Base-by-base conservation (phyloP, 345 rosid genomes). In the Psidium friedrichsthalianum region DNA sequence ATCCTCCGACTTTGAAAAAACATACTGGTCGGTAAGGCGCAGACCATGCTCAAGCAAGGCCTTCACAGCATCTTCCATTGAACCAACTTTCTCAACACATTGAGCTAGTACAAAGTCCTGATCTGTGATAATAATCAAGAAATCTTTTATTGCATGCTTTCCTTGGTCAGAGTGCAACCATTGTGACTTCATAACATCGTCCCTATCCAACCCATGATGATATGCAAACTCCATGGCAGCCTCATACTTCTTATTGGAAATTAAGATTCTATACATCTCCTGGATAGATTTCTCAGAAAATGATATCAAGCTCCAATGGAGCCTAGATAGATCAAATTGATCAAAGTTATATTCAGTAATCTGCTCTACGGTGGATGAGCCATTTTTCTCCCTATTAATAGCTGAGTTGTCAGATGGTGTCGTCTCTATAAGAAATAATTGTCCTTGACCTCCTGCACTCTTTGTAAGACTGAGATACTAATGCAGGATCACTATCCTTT, bases 201-300 rank as follows among this genome's bases (percentile, higher is more conserved):
- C 98, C 89, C 88, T 92, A 86, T 96, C 96, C 91, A 97, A 87
- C 54, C 96, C 94, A 92, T 95, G 94, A 87, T 83, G 85, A 90
- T 90, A 87, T 74, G 99, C 98, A 92, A 97, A 93, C 81, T 93
- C 91, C 91, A 95, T 85, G 86, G 98, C 99, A 87, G 90, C 92
- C 87, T 94, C 86, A 90, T 94, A 94, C 58, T 94, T 87, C 86
- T 88, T 86, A 81, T 90, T 90, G 87, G 89, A 86, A 84, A 97
- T 95, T 86, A 97, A 91, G 56, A 94, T 91, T 81, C 87, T 90
- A 86, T 93, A 96, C 98, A 97, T 94, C 90, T 97, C 98, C 82
- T 92, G 89, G 85, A 97, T 83, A 83, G 98, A 94, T 91, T 90
- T 97, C 93, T 93, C 91, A 56, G 93, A 93, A 89, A 94, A 91